These are phyloP conservation scores for Talaromyces marneffei DNA, from an alignment of 2,329 filamentous ascomycete genomes.

Conservation along the genomic window DNA sequence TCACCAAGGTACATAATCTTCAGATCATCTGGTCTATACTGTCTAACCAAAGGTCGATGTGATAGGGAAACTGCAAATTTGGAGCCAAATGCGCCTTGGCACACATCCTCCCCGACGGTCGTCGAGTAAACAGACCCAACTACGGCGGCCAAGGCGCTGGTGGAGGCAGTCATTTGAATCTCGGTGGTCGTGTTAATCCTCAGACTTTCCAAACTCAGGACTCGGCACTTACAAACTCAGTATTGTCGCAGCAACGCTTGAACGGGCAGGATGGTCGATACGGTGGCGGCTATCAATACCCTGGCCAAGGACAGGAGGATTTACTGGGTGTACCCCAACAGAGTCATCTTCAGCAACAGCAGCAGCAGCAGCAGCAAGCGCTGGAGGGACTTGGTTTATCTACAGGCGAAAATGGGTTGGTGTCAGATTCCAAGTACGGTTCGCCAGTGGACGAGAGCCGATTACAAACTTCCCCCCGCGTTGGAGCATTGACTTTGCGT, in stretches of 20 bases:
- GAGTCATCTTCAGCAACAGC: slow-evolving; percentile 28
- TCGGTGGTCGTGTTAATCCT: slow-evolving; percentile 62
- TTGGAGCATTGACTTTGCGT: slow-evolving; percentile 69
- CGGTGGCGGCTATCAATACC: slow-evolving; percentile 30
- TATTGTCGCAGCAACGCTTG: slow-evolving; percentile 58
- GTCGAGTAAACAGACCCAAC: slow-evolving; percentile 73
- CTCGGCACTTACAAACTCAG: slow-evolving; percentile 68
- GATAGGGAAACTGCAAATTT: slow-evolving; percentile 95
- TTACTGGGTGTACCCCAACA: slow-evolving; percentile 31
- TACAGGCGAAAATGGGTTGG: slow-evolving; percentile 50
- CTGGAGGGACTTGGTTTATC: slow-evolving; percentile 8
- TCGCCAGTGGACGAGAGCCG: slow-evolving; percentile 75
- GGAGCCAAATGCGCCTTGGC: slow-evolving; percentile 96
- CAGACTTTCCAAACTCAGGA: slow-evolving; percentile 58
- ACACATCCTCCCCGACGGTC: slow-evolving; percentile 88
- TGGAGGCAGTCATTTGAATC: slow-evolving; percentile 56
- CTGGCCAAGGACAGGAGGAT: slow-evolving; percentile 34
- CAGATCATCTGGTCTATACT: neutral
- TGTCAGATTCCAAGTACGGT: slow-evolving; percentile 64
- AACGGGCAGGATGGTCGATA: slow-evolving; percentile 44
- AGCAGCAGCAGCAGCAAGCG: slow-evolving; percentile 30
- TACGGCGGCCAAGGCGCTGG: slow-evolving; percentile 47
- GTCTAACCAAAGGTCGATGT: neutral
- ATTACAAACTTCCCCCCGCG: slow-evolving; percentile 67
- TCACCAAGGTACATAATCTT: slow-evolving; percentile 70